Evolutionary conservation across 1,284 basidiomycete species (phyloP).

Genomic region (Sparassis latifolia): DNA sequence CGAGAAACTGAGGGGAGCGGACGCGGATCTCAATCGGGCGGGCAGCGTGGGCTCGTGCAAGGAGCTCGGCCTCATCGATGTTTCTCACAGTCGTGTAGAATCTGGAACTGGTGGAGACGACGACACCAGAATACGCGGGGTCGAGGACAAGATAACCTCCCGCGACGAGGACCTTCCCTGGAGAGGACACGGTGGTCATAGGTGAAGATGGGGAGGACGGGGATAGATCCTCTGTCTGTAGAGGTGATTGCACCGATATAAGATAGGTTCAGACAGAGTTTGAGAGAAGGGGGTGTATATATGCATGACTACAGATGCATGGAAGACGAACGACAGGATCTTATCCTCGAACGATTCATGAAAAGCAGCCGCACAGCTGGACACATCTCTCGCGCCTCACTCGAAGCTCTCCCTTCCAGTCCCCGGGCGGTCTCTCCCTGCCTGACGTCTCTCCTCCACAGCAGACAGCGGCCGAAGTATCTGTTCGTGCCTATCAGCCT

Average conservation of each 20-base stretch:
- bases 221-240: not conserved
- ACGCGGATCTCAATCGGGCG: conserved; percentile 53
- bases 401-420: too few species aligned
- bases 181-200: conserved; percentile 76
- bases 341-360: too few species aligned
- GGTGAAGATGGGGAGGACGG: not conserved
- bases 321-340: too few species aligned
- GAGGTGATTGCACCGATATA: not conserved
- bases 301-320: too few species aligned
- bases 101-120: conserved; percentile 86
- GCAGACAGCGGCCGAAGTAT: too few species aligned
- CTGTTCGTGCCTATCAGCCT: too few species aligned
- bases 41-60: conserved; percentile 8
- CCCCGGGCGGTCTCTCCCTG: too few species aligned
- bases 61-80: conserved; percentile 14
- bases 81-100: conserved; percentile 76
- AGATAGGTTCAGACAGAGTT: too few species aligned
- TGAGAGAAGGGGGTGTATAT: too few species aligned
- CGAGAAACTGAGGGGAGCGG: conserved; percentile 85
- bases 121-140: conserved; percentile 74
- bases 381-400: too few species aligned
- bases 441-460: too few species aligned
- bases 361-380: too few species aligned
- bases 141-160: conserved; percentile 95
- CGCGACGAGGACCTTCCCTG: conserved; percentile 93